Base-by-base conservation (phyloP, 768 basidiomycete species). In the Pholiota microspora region DNA sequence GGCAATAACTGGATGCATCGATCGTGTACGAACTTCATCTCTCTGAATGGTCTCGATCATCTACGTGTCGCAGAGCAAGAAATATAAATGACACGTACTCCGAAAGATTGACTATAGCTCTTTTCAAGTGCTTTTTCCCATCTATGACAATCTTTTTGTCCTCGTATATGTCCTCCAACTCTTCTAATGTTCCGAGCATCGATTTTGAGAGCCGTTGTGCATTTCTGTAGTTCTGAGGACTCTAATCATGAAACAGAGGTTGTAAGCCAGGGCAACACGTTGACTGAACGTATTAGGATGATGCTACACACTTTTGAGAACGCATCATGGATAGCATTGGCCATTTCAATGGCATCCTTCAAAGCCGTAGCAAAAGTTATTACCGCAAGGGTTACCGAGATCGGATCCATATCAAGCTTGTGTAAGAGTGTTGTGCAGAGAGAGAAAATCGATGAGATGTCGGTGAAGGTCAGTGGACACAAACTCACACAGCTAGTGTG, bases 221-320 rank as follows among this genome's bases (percentile, higher is more conserved):
- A 18, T 51, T 44, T 24, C 18, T 18, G 24, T 51, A 51, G 18
- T 51, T 51, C 18, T 28, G 28, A 5, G 51, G 38, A 16, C 24
- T n/a, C 51, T 51, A 16, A 44, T 42, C 12, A 51, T 15, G 7
- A 8, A 29, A 32, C 15, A 31, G 29, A n/a, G n/a, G n/a, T n/a
- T n/a, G 16, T 16, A 32, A 18, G 9, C n/a, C 29, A 3, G 23
- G 4, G 13, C n/a, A n/a, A n/a, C n/a, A n/a, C n/a, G n/a, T n/a
- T n/a, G n/a, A n/a, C n/a, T n/a, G n/a, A n/a, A n/a, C n/a, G n/a
- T n/a, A n/a, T n/a, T n/a, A n/a, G n/a, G n/a, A n/a, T n/a, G n/a
- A n/a, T n/a, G n/a, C n/a, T n/a, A n/a, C n/a, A n/a, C n/a, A 48
- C 47, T 32, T 48, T 48, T 4, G 47, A 48, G 25, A 48, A 48